phyloP scores from a whole-genome alignment of 2,329 filamentous ascomycete species.

The Colletotrichum paranaense region DNA sequence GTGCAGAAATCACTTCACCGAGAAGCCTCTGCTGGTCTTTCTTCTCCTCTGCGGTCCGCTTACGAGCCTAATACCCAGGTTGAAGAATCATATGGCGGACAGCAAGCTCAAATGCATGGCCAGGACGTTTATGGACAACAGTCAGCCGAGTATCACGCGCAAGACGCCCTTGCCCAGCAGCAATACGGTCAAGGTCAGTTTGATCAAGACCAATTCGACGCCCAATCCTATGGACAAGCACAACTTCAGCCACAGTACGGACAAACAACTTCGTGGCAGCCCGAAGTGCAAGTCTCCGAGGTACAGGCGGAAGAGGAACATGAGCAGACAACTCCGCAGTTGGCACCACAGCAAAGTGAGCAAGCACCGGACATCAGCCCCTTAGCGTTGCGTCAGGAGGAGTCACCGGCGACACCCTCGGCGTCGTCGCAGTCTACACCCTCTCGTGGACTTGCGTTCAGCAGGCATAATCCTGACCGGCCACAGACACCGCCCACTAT shows the following conservation, averaged over 20 bases:
- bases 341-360: conserved; percentile 29
- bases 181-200: background rate
- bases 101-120: background rate
- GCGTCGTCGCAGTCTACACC: conserved; percentile 6
- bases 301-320: conserved; percentile 1
- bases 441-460: conserved; percentile 41
- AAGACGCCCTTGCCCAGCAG: background rate
- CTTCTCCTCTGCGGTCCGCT: background rate
- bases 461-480: conserved; percentile 41
- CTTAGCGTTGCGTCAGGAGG: conserved; percentile 33
- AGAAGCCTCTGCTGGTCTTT: background rate
- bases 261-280: background rate
- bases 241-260: background rate
- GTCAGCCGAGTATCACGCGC: background rate
- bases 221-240: background rate
- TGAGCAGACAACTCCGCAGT: conserved; percentile 33
- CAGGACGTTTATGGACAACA: background rate
- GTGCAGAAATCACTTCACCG: conserved; percentile 2
- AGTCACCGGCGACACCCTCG: conserved; percentile 24
- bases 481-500: conserved; percentile 36
- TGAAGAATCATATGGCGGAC: background rate
- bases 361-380: conserved; percentile 36
- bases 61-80: background rate
- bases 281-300: conserved; percentile 14
- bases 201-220: background rate